Evolutionary conservation across 495 filamentous ascomycete species (phyloP), one percentile per base, ranked within the genome.

Genomic region (Parathielavia hyrcaniae): DNA sequence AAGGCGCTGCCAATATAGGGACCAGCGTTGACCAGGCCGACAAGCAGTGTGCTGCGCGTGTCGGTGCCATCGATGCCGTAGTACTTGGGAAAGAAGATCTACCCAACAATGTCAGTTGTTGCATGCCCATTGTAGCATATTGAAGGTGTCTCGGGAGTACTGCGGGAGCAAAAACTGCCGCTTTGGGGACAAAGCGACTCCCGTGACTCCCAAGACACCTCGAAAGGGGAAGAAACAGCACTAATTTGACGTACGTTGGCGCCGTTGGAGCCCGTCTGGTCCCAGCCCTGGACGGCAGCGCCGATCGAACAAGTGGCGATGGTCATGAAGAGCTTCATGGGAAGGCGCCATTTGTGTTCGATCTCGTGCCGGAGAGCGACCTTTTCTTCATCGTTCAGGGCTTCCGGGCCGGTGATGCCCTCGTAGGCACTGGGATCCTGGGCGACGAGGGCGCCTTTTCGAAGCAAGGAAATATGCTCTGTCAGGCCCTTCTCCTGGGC

Each of bases 241-340:
- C n/a, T n/a, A n/a, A n/a, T n/a, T n/a, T n/a, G n/a, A n/a, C n/a
- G n/a, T n/a, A n/a, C n/a, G 58, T 84, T 90, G 30, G 87, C 87
- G 47, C 87, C 87, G 63, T 90, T 90, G 3, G 80, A 81, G n/a
- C 86, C 83, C 45, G 82, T 85, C 67, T 86, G 84, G 64, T 86
- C 83, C 83, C 84, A 87, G 32, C 85, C 85, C 64, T 89, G 86
- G 30, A 87, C 82, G 14, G 86, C 86, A 16, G 87, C 87, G n/a
- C 82, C 86, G 51, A 90, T 82, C 19, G 86, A 88, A 67, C 84
- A 86, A 35, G 85, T 78, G 20, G 79, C 67, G 60, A 90, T 85
- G 53, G 85, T 87, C 58, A 83, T 75, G 68, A 72, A 79, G 13
- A 90, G 71, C n/a, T 72, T 75, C 59, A 57, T 64, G 9, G 86